Evolutionary conservation across 2,329 filamentous ascomycete species (phyloP), one percentile per base, ranked within the genome.

Genomic region (Akanthomyces uredinophilus): DNA sequence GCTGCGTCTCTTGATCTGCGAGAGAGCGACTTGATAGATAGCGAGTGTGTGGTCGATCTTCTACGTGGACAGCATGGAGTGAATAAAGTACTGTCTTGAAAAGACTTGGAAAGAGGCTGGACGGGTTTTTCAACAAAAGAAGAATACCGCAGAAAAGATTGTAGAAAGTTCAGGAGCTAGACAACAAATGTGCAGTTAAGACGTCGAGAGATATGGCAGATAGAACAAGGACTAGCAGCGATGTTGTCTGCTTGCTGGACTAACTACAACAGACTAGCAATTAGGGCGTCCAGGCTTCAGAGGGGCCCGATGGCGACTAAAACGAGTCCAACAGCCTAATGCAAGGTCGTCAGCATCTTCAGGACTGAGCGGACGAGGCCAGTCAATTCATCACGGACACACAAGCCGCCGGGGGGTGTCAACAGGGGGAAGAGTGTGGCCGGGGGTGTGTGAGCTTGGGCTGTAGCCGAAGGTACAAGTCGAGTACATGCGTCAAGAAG

Each of bases 401-500:
- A 18, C 46, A 51, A 50, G 8, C 5, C 41, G 47, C 44, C 5
- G 13, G 24, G 55, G 47, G 1, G 37, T 60, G 47, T 14, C 35
- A 24, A 32, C 46, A 60, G 13, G 58, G 58, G 49, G n/a, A 20
- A 29, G 57, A 44, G 41, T 39, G 43, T 47, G 13, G 16, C 22
- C 11, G 13, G 10, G 41, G 27, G 39, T 5, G 58, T 53, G 50
- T 32, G 22, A 29, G 27, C 24, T 41, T 35, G 44, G 39, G 10
- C 37, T 32, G 41, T 46, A 60, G 52, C 47, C 47, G 39, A 61
- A 47, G 58, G 58, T 61, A 61, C 58, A 61, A 47, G 50, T 11
- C 13, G n/a, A 39, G 37, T 61, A 54, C 58, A 37, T 39, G 24
- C 24, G 22, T 49, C 27, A 5, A 35, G 39, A 20, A 35, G 51